A percentile compares a stretch with the other conserved stretches of the same genome.
phyloP scores from a whole-genome alignment of 805 yeast genomes.

The Aciculoconidium aculeatum region DNA sequence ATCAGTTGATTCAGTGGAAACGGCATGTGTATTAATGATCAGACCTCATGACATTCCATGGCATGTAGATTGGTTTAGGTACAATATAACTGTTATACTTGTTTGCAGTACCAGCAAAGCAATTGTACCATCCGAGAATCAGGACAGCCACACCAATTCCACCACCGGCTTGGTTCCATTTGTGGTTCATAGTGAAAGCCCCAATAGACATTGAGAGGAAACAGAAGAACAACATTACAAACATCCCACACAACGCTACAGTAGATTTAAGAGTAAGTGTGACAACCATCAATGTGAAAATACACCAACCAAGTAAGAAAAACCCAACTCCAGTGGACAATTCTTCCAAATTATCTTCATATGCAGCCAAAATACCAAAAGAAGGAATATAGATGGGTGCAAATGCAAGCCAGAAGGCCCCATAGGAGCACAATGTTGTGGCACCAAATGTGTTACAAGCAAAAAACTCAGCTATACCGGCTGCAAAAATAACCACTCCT shows the following conservation, averaged over 20 bases:
- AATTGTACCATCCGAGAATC: constrained; percentile 35
- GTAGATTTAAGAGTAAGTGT: constrained; percentile 35
- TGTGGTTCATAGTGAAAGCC: constrained; percentile 20
- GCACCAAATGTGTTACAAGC: constrained; percentile 73
- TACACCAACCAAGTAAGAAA: constrained; percentile 34
- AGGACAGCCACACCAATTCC: constrained; percentile 37
- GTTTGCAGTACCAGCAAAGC: constrained; percentile 35
- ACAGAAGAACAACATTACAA: constrained; percentile 26
- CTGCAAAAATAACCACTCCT: constrained; percentile 63
- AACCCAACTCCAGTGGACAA: constrained; percentile 29
- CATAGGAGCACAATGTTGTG: constrained; percentile 51
- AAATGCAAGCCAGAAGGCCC: constrained; percentile 66
- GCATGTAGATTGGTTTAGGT: constrained; percentile 38
- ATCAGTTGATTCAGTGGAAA: too few relatives aligned
- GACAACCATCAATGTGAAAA: constrained; percentile 34
- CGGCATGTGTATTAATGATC: too few relatives aligned
- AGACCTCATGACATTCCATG: too few relatives aligned
- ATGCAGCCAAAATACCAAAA: constrained; percentile 57
- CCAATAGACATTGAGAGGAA: constrained; percentile 33
- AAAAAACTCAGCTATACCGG: constrained; percentile 70
- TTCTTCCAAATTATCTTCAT: constrained; percentile 28
- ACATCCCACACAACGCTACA: constrained; percentile 28
- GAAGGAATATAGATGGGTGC: constrained; percentile 54
- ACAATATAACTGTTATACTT: constrained; percentile 36
- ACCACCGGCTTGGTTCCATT: constrained; percentile 34